Base-by-base conservation (phyloP, 768 basidiomycete species). In the Tylopilus balloui region DNA sequence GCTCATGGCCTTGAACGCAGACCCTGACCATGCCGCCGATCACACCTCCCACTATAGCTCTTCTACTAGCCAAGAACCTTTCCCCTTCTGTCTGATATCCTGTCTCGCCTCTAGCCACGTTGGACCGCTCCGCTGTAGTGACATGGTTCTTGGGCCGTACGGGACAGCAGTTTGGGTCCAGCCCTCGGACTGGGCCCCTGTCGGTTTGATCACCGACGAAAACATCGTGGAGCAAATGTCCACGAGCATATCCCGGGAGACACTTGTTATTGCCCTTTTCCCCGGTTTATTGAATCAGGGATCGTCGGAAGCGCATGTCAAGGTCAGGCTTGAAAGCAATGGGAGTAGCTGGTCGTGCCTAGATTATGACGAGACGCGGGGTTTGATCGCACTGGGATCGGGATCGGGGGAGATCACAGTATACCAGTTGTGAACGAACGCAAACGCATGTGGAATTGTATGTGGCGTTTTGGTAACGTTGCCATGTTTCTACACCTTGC, bases 151-250 rank as follows among this genome's bases (percentile, higher is more conserved):
- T 25, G 83, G 83, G 1, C 60, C 67, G 9, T 66, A 73, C 51
- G 81, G 81, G 6, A 83, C 82, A 0, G 82, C 82, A 2, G 68
- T 78, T 8, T 86, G 83, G 82, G 72, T 84, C 20, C 76, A 77
- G 48, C 84, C 84, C 21, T 73, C 65, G 48, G 75, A 75, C 54
- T 72, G 69, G 51, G 69, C 72, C 8, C 57, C 58, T 4, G 69
- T 56, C 1, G 77, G 76, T 24, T 65, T 74, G 50, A 53, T 75
- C 54, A 58, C 51, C 52, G 56, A 61, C 12, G 52, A 52, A 27
- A 47, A 51, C 29, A 24, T 57, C 15, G 27, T 50, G 23, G 50
- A 55, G 35, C 44, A 54, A 32, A 42, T 59, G 29, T 46, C 62
- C 3, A 45, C 55, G 19, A 42, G 50, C 15, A 48, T 53, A 14